Evolutionary conservation across 2,329 filamentous ascomycete genomes (phyloP), one percentile per base, ranked within the genome.

Genomic region (Chaetomiaceae sp.): DNA sequence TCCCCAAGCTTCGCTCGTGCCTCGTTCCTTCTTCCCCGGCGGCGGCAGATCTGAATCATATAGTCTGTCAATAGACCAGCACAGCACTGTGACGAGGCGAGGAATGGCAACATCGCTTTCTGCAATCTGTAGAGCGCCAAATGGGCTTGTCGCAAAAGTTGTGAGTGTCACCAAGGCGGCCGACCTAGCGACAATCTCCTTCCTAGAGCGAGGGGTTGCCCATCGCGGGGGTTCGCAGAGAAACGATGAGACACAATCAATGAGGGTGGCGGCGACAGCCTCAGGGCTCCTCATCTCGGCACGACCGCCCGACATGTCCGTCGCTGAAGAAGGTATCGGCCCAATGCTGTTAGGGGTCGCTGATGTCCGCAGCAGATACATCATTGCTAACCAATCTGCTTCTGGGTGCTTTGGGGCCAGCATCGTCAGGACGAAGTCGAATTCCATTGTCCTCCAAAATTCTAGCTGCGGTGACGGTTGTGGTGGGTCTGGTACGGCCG

Each of bases 381-480:
- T 71, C 72, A 85, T 85, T 25, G 77, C 73, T 1, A 80, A 70
- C 48, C 88, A 84, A 45, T 89, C 83, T 1, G 73, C 67, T 0
- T 82, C 70, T 1, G 80, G 79, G 55, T 90, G 86, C 50, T 83
- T 84, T 27, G 80, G 80, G 54, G 80, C 84, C 1, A 92, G 75
- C 61, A 89, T 78, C 51, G 87, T 73, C 11, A 88, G 69, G 9
- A 86, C 78, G 58, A 87, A 84, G 40, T 87, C 80, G 21, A 82
- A 77, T 3, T 84, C 79, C 55, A 90, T 80, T 33, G 75, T 69
- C 55, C 75, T 78, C 89, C 89, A 94, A 62, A 90, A 87, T 32
- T 73, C 68, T 0, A 65, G 62, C 16, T 71, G 68, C 9, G 69
- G 67, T 11, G 66, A 60, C 3, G 51, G 53, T 20, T 55, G 57